These are phyloP conservation scores for Mycocentrospora acerina DNA, from an alignment of 2,329 filamentous ascomycete species.

Conservation along the genomic window DNA sequence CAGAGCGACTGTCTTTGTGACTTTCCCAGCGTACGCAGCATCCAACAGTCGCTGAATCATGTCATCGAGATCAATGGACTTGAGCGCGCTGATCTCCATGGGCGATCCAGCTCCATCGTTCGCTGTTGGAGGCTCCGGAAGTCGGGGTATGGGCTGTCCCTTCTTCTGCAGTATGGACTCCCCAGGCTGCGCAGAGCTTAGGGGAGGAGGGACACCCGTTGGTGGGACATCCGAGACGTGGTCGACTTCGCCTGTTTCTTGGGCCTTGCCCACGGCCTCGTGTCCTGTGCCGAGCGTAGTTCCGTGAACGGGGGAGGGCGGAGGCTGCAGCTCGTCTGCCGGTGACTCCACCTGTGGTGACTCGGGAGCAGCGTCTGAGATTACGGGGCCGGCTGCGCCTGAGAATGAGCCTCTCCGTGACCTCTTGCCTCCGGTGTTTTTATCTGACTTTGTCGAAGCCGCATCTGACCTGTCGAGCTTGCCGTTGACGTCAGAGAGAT, in stretches of 20 bases:
- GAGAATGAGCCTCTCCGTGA: constrained; percentile 40
- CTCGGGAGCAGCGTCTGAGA: constrained; percentile 44
- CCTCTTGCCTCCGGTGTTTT: constrained; percentile 52
- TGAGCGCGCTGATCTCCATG: constrained; percentile 87
- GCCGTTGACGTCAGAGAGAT: constrained; percentile 49
- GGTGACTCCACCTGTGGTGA: constrained; percentile 34
- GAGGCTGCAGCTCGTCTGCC: constrained; percentile 49
- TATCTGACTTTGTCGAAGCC: constrained; percentile 71
- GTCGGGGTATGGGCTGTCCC: constrained; percentile 67
- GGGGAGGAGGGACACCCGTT: constrained; percentile 59
- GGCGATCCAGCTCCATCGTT: constrained; percentile 56
- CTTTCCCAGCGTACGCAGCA: constrained; percentile 92
- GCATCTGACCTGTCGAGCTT: constrained; percentile 72
- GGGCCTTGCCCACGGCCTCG: constrained; percentile 76
- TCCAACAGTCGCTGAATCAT: constrained; percentile 95
- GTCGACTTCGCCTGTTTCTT: constrained; percentile 87
- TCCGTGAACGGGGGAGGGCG: constrained; percentile 86
- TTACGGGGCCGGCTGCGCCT: constrained; percentile 39
- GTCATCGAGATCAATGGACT: constrained; percentile 91
- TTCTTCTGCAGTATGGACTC: constrained; percentile 88
- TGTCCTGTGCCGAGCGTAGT: constrained; percentile 71
- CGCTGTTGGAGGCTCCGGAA: constrained; percentile 51
- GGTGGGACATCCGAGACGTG: constrained; percentile 90
- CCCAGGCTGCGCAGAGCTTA: constrained; percentile 67
- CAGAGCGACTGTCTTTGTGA: constrained; percentile 94